Conservation (phyloP, 1,139 yeast species). For the Chernovozyma sophiae-reginae region DNA sequence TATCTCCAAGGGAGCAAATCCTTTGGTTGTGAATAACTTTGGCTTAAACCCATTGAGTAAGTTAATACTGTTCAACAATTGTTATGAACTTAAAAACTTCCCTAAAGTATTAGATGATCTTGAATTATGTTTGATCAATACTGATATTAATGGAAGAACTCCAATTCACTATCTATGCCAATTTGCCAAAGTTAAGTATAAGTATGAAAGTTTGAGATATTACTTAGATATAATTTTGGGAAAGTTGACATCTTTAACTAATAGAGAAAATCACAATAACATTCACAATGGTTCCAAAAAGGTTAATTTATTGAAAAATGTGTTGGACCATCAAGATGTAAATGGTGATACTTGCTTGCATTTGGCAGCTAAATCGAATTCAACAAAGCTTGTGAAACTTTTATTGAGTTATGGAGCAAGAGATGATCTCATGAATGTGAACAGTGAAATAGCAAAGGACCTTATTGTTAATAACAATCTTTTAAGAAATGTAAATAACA, state of each 20-base stretch:
- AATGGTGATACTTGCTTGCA: slow-evolving; percentile 69
- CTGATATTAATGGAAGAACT: slow-evolving; percentile 68
- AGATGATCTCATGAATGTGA: slow-evolving; percentile 41
- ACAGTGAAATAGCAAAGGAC: slow-evolving; percentile 36
- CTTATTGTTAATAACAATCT: slow-evolving; percentile 25
- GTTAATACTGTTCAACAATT: slow-evolving; percentile 80
- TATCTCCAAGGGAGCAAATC: slow-evolving; percentile 71
- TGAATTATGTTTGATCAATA: slow-evolving; percentile 65
- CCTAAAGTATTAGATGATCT: slow-evolving; percentile 65
- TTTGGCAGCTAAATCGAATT: slow-evolving; percentile 49
- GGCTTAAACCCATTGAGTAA: slow-evolving; percentile 88
- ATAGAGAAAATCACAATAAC: slow-evolving; percentile 18
- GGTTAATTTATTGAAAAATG: slow-evolving; percentile 52
- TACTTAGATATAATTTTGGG: slow-evolving; percentile 37
- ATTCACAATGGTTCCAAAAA: slow-evolving; percentile 23
- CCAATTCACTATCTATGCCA: slow-evolving; percentile 73
- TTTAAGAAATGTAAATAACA: slow-evolving; percentile 10
- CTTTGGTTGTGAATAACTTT: slow-evolving; percentile 63
- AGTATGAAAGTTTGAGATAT: slow-evolving; percentile 42
- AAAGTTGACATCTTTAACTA: slow-evolving; percentile 32
- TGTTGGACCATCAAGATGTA: slow-evolving; percentile 64
- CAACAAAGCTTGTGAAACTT: slow-evolving; percentile 33
- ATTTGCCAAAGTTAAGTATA: slow-evolving; percentile 46
- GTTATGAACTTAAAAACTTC: slow-evolving; percentile 75
- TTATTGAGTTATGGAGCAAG: slow-evolving; percentile 45